These are phyloP conservation scores for Panaeolus papilionaceus DNA, from an alignment of 768 basidiomycete genomes.

Conservation along the genomic window DNA sequence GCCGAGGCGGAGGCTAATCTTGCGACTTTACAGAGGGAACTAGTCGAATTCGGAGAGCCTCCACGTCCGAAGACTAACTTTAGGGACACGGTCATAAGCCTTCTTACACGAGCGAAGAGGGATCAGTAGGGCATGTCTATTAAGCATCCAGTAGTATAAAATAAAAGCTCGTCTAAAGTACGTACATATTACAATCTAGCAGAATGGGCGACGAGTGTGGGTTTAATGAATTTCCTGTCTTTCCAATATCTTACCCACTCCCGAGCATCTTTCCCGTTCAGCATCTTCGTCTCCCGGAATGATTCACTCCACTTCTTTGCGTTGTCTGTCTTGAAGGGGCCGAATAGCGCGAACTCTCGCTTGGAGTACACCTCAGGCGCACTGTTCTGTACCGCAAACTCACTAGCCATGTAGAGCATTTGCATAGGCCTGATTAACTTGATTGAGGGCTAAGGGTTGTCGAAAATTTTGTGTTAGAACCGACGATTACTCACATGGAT, in stretches of 20 bases:
- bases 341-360: neutral
- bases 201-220: neutral
- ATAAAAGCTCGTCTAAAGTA: too few species aligned
- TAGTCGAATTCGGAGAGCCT: too few species aligned
- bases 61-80: too few species aligned
- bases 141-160: too few species aligned
- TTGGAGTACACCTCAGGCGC: neutral
- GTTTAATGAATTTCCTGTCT: neutral
- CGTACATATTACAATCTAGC: neutral
- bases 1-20: too few species aligned
- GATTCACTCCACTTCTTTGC: neutral
- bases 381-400: neutral
- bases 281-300: neutral
- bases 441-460: neutral
- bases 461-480: neutral
- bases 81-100: too few species aligned
- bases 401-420: neutral
- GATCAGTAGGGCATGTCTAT: too few species aligned
- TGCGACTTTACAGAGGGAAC: too few species aligned
- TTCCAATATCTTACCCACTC: neutral
- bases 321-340: neutral
- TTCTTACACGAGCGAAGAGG: too few species aligned
- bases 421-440: neutral
- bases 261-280: neutral
- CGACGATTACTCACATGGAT: neutral